These are phyloP conservation scores for Picocystis salinarum DNA, from an alignment of 139 green algal genomes.

Conservation along the genomic window DNA sequence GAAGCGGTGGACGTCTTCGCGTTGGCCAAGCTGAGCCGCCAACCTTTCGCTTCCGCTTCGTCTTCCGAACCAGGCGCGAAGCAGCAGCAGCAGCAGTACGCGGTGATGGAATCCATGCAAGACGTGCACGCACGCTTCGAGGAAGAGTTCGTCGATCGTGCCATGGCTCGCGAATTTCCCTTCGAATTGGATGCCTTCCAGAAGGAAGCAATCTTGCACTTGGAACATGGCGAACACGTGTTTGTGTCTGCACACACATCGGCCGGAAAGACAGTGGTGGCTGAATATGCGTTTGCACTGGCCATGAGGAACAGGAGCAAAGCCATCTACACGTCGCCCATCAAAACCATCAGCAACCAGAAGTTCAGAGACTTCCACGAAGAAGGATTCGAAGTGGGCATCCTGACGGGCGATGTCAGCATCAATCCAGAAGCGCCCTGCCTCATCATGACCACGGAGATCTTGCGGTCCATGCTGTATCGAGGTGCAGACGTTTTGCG, in stretches of 20 bases:
- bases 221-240: conserved; percentile 46
- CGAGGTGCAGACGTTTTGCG: conserved; percentile 68
- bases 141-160: conserved; percentile 5
- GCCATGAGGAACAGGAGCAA: conserved; percentile 46
- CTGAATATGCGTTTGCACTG: conserved; percentile 93
- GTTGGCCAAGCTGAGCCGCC: too few species aligned
- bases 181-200: conserved; percentile 90
- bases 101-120: conserved; percentile 9
- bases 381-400: conserved; percentile 30
- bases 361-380: conserved; percentile 89
- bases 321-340: conserved; percentile 67
- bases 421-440: conserved; percentile 67
- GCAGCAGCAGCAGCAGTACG: conserved; percentile 9
- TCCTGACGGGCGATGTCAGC: conserved; percentile 86
- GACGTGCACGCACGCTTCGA: too few species aligned
- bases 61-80: too few species aligned
- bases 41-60: too few species aligned
- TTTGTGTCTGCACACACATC: conserved; percentile 85
- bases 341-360: conserved; percentile 98
- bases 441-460: conserved; percentile 98
- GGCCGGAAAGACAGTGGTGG: conserved; percentile 91
- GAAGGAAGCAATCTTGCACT: conserved; percentile 58
- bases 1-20: too few species aligned
- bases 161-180: conserved; percentile 40
- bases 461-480: conserved; percentile 90